phyloP scores from a whole-genome alignment of 140 eudicot species.

The Oenanthe javanica region DNA sequence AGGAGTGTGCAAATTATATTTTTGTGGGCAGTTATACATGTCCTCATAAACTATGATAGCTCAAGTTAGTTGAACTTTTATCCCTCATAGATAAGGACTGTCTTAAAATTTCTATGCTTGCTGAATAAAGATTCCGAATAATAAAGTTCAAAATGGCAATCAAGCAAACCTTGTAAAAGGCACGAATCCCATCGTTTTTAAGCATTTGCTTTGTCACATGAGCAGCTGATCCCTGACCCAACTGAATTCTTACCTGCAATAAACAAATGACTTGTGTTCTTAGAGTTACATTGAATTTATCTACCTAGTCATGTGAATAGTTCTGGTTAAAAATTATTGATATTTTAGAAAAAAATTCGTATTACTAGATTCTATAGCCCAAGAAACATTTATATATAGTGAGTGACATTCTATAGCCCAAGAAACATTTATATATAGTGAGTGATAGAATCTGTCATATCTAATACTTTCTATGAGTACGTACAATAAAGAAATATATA shows the following conservation, averaged over 20 bases:
- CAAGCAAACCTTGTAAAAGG: conserved; percentile 73
- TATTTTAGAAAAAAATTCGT: too few species aligned
- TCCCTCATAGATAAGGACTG: neutral
- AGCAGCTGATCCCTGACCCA: conserved; percentile 90
- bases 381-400: too few species aligned
- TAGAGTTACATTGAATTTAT: neutral
- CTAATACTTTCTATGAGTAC: too few species aligned
- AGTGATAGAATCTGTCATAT: too few species aligned
- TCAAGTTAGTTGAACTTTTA: neutral
- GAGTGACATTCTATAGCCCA: neutral
- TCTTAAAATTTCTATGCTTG: neutral
- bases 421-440: neutral
- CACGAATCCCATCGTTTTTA: conserved; percentile 72
- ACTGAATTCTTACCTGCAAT: conserved; percentile 72
- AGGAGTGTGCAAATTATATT: neutral
- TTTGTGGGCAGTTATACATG: neutral
- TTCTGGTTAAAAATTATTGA: too few species aligned
- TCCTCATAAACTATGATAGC: neutral
- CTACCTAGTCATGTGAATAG: too few species aligned
- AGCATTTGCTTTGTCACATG: conserved; percentile 69
- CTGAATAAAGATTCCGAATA: neutral
- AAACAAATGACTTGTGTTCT: neutral
- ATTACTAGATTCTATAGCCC: too few species aligned
- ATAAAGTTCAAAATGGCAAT: neutral
- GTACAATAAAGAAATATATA: too few species aligned